Conservation (phyloP, 345 rosid genomes). For the Linum lewisii region DNA sequence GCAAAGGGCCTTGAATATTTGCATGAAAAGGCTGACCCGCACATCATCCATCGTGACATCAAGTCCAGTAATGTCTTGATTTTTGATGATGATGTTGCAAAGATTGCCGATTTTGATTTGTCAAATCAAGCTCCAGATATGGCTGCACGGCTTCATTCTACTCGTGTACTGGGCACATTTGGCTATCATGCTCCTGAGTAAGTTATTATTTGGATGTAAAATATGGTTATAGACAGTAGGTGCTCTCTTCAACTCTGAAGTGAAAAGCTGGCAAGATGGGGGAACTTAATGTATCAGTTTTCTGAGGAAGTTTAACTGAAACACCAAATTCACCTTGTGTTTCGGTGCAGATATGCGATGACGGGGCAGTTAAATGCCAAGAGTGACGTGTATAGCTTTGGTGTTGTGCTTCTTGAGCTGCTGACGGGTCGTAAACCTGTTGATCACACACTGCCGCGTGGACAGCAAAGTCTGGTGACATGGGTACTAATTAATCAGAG, state of each 20-base stretch:
- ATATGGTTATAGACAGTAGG: not conserved
- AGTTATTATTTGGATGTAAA: constrained; percentile 9
- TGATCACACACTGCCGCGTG: constrained; percentile 31
- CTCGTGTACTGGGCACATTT: constrained; percentile 90
- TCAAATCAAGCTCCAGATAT: constrained; percentile 89
- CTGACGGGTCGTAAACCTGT: constrained; percentile 33
- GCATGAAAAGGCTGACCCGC: constrained; percentile 78
- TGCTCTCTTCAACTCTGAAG: not conserved
- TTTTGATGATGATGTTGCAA: constrained; percentile 74
- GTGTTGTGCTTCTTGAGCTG: constrained; percentile 31
- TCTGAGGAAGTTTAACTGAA: too few relatives aligned
- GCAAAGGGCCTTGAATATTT: constrained; percentile 91
- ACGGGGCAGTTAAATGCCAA: constrained; percentile 29
- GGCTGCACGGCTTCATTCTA: constrained; percentile 89
- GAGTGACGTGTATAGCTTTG: constrained; percentile 35
- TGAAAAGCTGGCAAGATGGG: not conserved
- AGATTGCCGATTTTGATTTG: constrained; percentile 88
- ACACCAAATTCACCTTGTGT: not conserved
- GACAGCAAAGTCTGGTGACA: constrained; percentile 32
- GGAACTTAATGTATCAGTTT: not conserved
- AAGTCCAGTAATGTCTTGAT: constrained; percentile 82
- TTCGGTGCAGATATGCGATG: constrained; percentile 26
- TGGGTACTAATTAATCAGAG: constrained; percentile 17
- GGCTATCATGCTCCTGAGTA: constrained; percentile 99
- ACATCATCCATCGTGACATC: constrained; percentile 70